Conservation (phyloP, 2,329 filamentous ascomycete species). For the Drechslerella coelobrocha region DNA sequence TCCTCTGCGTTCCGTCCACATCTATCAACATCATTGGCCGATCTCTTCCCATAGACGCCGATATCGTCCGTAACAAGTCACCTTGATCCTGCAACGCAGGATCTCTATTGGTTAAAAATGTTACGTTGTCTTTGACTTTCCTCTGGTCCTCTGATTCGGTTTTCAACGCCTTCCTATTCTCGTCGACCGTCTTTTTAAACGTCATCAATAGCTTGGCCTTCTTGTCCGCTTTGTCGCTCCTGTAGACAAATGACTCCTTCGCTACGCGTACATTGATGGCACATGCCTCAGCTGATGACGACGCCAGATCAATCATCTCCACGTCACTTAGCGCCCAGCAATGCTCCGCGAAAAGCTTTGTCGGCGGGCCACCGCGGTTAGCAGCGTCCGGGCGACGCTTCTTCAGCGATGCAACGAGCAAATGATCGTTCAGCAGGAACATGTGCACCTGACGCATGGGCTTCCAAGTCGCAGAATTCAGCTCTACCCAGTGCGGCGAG, state of each 20-base stretch:
- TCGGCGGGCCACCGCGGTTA: constrained; percentile 64
- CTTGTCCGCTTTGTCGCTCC: constrained; percentile 83
- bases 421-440: constrained; percentile 90
- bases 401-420: constrained; percentile 88
- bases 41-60: constrained; percentile 73
- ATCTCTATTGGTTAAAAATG: constrained; percentile 81
- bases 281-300: constrained; percentile 70
- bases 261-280: constrained; percentile 91
- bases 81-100: constrained; percentile 78
- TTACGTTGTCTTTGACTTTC: constrained; percentile 81
- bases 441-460: constrained; percentile 86
- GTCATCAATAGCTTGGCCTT: constrained; percentile 84
- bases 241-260: constrained; percentile 91
- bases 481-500: constrained; percentile 90
- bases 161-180: constrained; percentile 82
- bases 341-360: constrained; percentile 87
- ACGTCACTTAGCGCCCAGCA: constrained; percentile 95
- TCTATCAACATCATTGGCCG: constrained; percentile 79
- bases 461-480: constrained; percentile 98
- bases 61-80: constrained; percentile 78
- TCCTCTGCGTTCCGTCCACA: constrained; percentile 94
- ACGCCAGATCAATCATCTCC: constrained; percentile 80
- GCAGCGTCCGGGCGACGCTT: constrained; percentile 81
- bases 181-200: constrained; percentile 90
- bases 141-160: constrained; percentile 87